Conservation (phyloP, 441 rosid genomes). For the Lepidium campestre region DNA sequence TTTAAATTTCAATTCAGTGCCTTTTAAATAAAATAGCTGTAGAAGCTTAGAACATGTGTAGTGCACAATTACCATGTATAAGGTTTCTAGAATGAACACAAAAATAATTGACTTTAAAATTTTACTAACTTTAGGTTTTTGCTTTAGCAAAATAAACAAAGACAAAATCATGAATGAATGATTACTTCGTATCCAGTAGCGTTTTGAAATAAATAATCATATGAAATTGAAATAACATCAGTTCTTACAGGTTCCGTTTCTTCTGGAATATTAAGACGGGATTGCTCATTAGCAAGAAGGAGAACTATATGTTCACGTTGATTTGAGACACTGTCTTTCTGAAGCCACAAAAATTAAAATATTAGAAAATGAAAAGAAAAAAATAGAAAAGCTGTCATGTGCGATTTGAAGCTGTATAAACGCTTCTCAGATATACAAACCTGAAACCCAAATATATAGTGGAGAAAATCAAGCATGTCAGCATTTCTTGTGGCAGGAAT, state of each 20-base stretch:
- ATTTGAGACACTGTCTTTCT: slow-evolving; percentile 94
- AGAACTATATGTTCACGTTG: slow-evolving; percentile 96
- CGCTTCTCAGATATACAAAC: slow-evolving; percentile 37
- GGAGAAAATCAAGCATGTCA: slow-evolving; percentile 89
- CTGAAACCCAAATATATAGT: slow-evolving; percentile 91
- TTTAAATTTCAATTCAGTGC: not conserved
- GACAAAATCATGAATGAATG: not conserved
- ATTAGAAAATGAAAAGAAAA: not conserved
- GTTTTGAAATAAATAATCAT: not conserved
- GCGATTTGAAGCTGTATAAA: not conserved
- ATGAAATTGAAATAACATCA: not conserved
- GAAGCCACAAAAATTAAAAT: slow-evolving; percentile 25
- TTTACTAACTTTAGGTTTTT: not conserved
- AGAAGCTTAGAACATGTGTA: not conserved
- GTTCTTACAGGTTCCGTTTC: slow-evolving; percentile 71
- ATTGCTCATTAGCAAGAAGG: slow-evolving; percentile 92
- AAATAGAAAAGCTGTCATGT: not conserved
- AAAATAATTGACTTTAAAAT: not conserved
- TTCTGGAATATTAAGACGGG: slow-evolving; percentile 66
- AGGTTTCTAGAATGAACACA: slow-evolving; percentile 2
- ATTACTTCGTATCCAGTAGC: not conserved
- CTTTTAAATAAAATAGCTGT: not conserved
- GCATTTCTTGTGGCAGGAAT: slow-evolving; percentile 65
- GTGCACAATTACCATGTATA: slow-evolving; percentile 1
- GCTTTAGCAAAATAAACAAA: not conserved